Conservation (phyloP, 108 stramenopile species). For the Pseudonitzschia delicatissima region DNA sequence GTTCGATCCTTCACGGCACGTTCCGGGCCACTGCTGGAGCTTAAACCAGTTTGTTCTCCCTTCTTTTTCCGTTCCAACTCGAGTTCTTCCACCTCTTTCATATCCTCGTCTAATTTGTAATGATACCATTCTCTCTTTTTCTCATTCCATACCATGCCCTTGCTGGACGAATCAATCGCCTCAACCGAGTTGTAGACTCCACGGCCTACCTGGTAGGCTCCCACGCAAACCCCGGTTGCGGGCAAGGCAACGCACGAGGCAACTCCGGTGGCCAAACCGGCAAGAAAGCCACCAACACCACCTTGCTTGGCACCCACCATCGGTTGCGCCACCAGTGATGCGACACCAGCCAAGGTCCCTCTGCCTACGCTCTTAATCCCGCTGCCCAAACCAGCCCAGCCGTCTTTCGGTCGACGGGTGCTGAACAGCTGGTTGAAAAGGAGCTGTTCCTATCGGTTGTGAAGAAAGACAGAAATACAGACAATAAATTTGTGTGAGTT, state of each 20-base stretch:
- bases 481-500: too few species aligned
- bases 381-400: conserved; percentile 76
- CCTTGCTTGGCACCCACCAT: conserved; percentile 81
- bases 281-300: conserved; percentile 75
- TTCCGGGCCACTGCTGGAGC: conserved; percentile 16
- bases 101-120: conserved; percentile 74
- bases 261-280: conserved; percentile 79
- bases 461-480: too few species aligned
- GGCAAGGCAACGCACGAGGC: conserved; percentile 80
- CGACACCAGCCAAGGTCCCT: conserved; percentile 77
- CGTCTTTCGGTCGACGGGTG: conserved; percentile 82
- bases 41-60: conserved; percentile 4
- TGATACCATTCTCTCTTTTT: conserved; percentile 72
- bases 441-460: conserved; percentile 26
- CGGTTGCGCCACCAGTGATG: conserved; percentile 76
- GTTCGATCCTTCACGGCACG: conserved; percentile 73
- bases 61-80: conserved; percentile 29
- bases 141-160: conserved; percentile 87
- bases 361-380: conserved; percentile 77
- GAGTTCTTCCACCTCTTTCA: conserved; percentile 43
- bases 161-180: conserved; percentile 51
- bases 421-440: conserved; percentile 56
- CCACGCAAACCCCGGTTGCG: conserved; percentile 80
- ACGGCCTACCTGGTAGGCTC: conserved; percentile 73
- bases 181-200: conserved; percentile 79